Evolutionary conservation across 768 basidiomycete genomes (phyloP).

Genomic region (Boletus pseudopeckii): DNA sequence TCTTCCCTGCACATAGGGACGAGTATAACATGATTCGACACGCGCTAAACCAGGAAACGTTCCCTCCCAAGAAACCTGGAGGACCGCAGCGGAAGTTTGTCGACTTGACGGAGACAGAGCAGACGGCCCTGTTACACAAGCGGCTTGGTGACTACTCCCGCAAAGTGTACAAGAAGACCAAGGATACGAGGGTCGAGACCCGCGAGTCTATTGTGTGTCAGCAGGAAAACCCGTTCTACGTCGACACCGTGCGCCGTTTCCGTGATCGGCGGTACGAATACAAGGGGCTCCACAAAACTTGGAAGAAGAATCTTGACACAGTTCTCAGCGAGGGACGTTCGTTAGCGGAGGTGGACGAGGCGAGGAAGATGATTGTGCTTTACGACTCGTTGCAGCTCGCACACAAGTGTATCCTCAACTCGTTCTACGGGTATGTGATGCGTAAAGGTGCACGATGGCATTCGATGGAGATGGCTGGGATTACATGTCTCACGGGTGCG

Average conservation of each 20-base stretch:
- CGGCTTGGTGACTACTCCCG: constrained; percentile 97
- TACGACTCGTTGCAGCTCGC: constrained; percentile 99
- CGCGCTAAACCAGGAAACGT: constrained; percentile 90
- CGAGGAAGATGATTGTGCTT: constrained; percentile 97
- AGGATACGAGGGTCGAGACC: constrained; percentile 93
- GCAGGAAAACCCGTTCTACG: constrained; percentile 97
- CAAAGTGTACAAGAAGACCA: constrained; percentile 98
- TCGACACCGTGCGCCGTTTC: constrained; percentile 96
- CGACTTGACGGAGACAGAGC: constrained; percentile 81
- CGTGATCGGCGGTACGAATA: constrained; percentile 98
- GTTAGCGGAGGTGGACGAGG: constrained; percentile 88
- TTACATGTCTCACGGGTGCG: constrained; percentile 96
- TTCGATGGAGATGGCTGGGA: constrained; percentile 99
- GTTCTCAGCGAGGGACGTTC: constrained; percentile 63
- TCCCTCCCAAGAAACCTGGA: constrained; percentile 76
- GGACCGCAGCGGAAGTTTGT: constrained; percentile 75
- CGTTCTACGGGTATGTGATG: constrained; percentile 99
- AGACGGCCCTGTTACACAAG: constrained; percentile 90
- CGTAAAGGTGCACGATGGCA: constrained; percentile 99
- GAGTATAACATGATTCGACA: constrained; percentile 99
- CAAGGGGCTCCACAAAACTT: constrained; percentile 96
- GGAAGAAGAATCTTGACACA: constrained; percentile 96
- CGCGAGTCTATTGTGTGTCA: constrained; percentile 96
- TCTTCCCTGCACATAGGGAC: constrained; percentile 94
- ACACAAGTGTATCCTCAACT: constrained; percentile 99